Percentiles rank a stretch among this genome's conserved stretches.
Conservation (phyloP, 345 rosid genomes). For the Camelina sativa region DNA sequence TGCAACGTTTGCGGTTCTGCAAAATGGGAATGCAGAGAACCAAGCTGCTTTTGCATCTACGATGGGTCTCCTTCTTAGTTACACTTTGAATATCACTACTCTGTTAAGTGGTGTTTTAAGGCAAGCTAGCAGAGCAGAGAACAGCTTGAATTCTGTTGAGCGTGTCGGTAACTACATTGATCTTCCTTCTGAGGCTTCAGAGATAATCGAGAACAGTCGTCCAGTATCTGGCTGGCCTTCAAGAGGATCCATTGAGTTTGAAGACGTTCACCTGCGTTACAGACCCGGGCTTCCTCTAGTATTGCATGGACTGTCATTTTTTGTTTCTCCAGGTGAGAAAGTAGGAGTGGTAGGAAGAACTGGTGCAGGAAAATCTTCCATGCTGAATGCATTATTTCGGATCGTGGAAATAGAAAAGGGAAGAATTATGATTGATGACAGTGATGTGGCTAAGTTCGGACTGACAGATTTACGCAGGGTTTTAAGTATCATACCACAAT, state of each 20-base stretch:
- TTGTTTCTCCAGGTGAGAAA: conserved; percentile 71
- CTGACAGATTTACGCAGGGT: conserved; percentile 75
- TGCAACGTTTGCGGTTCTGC: conserved; percentile 86
- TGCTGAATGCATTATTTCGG: conserved; percentile 91
- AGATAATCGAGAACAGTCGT: conserved; percentile 61
- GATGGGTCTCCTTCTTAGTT: conserved; percentile 95
- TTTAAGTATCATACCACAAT: conserved; percentile 88
- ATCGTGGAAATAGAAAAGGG: conserved; percentile 87
- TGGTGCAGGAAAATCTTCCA: conserved; percentile 95
- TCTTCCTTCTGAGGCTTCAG: conserved; percentile 87
- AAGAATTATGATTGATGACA: conserved; percentile 72
- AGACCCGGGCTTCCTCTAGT: conserved; percentile 95
- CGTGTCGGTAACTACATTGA: conserved; percentile 86
- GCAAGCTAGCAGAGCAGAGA: conserved; percentile 94
- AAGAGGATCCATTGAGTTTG: conserved; percentile 71
- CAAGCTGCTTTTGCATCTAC: conserved; percentile 74
- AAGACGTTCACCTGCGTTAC: conserved; percentile 82
- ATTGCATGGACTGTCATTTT: conserved; percentile 73
- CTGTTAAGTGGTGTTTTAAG: conserved; percentile 79
- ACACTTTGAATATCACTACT: conserved; percentile 78
- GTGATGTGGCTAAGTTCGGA: conserved; percentile 68
- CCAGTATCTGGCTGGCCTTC: conserved; percentile 92
- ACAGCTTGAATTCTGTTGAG: conserved; percentile 94
- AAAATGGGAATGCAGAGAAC: conserved; percentile 66
- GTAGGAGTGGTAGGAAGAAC: conserved; percentile 97